phyloP scores from a whole-genome alignment of 1,139 yeast genomes.

The Nakaseomyces sp. region DNA sequence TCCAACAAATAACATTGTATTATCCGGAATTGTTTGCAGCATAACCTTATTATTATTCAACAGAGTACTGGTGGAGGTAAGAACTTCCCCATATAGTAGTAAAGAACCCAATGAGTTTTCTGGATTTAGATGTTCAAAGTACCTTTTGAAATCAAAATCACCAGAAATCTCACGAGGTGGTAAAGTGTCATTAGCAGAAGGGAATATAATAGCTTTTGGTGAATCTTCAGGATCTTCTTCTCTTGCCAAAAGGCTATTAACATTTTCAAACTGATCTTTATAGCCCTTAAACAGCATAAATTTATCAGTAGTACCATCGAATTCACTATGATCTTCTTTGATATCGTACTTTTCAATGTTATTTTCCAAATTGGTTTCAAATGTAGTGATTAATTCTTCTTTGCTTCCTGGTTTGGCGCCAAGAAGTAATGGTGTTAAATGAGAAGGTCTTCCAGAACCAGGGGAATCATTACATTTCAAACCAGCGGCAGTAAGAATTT shows the following conservation, averaged over 20 bases:
- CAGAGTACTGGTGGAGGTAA: slow-evolving; percentile 77
- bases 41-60: slow-evolving; percentile 63
- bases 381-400: slow-evolving; percentile 27
- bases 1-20: slow-evolving; percentile 40
- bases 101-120: slow-evolving; percentile 48
- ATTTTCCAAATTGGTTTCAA: slow-evolving; percentile 14
- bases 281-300: slow-evolving; percentile 29
- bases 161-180: slow-evolving; percentile 56
- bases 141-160: slow-evolving; percentile 55
- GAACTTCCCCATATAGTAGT: slow-evolving; percentile 75
- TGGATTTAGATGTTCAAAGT: slow-evolving; percentile 41
- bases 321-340: slow-evolving; percentile 14
- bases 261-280: slow-evolving; percentile 27
- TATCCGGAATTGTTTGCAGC: slow-evolving; percentile 34
- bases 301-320: slow-evolving; percentile 26
- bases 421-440: slow-evolving; percentile 47
- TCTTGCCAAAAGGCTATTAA: slow-evolving; percentile 20
- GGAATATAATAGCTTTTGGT: slow-evolving; percentile 41
- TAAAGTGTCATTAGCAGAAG: slow-evolving; percentile 31
- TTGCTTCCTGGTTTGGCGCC: slow-evolving; percentile 35
- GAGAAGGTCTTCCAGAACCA: slow-evolving; percentile 47
- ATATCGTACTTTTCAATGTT: slow-evolving; percentile 10
- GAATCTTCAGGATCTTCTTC: slow-evolving; percentile 50
- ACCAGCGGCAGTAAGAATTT: slow-evolving; percentile 52
- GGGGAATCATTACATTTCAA: slow-evolving; percentile 50